Base-by-base conservation (phyloP, 2,329 filamentous ascomycete species). In the Dactylellina haptotyla region DNA sequence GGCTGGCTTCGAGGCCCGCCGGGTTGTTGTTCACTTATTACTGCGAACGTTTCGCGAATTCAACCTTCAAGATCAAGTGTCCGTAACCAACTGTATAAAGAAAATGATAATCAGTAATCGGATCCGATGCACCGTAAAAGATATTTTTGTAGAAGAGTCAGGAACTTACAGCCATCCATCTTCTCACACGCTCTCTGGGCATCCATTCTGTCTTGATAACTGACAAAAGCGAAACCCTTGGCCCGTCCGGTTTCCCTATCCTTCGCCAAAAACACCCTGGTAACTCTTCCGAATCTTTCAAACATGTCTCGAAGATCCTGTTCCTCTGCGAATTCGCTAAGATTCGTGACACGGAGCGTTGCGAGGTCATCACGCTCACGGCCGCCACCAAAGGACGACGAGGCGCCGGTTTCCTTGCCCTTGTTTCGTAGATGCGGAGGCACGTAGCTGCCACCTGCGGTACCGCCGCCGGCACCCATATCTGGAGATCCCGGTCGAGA, bases 221-320 rank as follows among this genome's bases (percentile, higher is more conserved):
- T 96, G 85, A 99, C 96, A 82, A 99, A 99, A 25, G 96, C 96
- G 82, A 99, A 99, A 75, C 95, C 95, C 88, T 99, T 99, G 78
- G 95, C 95, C 81, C 94, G 85, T 75, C 93, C 92, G 41, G 95
- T 99, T 79, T 99, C 95, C 81, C 95, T 87, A 84, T 99, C 95
- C 87, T 97, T 98, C 79, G 95, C 95, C 79, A 99, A 83, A 86
- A 99, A 99, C 56, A 99, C 95, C 82, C 95, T 89, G 66, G 94
- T 98, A 80, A 99, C 95, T 78, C 93, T 91, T 80, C 95, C 95
- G 82, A 95, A 97, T 78, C 95, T 89, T 85, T 96, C 93, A 85
- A 99, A 99, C 88, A 99, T 93, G 82, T 97, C 93, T 81, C 95
- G 91, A 77, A 99, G 86, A 83, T 99, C 95, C 81, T 88, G 85